A percentile compares a stretch with the other conserved stretches of the same genome.
These are phyloP conservation scores for Psilocybe cubensis DNA, from an alignment of 768 basidiomycete species.

Conservation along the genomic window DNA sequence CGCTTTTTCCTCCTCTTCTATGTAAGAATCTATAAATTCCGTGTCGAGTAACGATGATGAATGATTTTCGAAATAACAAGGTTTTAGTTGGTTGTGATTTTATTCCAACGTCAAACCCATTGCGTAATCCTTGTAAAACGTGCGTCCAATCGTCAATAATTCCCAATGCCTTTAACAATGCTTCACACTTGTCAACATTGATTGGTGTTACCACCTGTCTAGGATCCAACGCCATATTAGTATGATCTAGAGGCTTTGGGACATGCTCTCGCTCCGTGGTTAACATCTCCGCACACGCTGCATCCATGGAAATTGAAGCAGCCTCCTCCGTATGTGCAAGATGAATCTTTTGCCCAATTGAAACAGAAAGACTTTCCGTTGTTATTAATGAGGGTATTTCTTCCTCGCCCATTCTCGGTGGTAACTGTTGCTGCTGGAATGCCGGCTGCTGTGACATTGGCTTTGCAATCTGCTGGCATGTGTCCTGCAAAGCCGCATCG, in stretches of 20 bases:
- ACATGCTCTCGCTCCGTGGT: conserved; percentile 35
- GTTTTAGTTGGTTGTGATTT: conserved; percentile 14
- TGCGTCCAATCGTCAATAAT: conserved; percentile 27
- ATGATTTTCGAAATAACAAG: conserved; percentile 36
- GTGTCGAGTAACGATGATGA: conserved; percentile 29
- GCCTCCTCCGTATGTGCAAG: conserved; percentile 17
- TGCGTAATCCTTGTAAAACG: conserved; percentile 30
- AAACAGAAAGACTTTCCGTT: conserved; percentile 30
- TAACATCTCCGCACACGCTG: conserved; percentile 27
- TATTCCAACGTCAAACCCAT: conserved; percentile 42
- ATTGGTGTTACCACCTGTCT: conserved; percentile 36
- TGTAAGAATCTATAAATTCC: conserved; percentile 34
- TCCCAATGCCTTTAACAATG: conserved; percentile 16
- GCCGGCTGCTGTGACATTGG: background rate
- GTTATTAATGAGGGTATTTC: conserved; percentile 23
- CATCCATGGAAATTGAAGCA: conserved; percentile 32
- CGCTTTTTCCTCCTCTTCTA: conserved; percentile 29
- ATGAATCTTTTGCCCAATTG: conserved; percentile 18
- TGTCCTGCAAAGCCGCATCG: conserved; percentile 1
- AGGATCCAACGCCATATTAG: conserved; percentile 33
- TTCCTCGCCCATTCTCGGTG: no score
- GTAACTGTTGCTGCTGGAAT: no score
- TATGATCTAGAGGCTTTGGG: background rate
- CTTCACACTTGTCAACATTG: conserved; percentile 6
- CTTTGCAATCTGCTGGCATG: conserved; percentile 20